A percentile compares a stretch with the other conserved stretches of the same genome.
phyloP scores from a whole-genome alignment of 2,329 filamentous ascomycete genomes.

The Ophiocordyceps camponoti-saundersi region DNA sequence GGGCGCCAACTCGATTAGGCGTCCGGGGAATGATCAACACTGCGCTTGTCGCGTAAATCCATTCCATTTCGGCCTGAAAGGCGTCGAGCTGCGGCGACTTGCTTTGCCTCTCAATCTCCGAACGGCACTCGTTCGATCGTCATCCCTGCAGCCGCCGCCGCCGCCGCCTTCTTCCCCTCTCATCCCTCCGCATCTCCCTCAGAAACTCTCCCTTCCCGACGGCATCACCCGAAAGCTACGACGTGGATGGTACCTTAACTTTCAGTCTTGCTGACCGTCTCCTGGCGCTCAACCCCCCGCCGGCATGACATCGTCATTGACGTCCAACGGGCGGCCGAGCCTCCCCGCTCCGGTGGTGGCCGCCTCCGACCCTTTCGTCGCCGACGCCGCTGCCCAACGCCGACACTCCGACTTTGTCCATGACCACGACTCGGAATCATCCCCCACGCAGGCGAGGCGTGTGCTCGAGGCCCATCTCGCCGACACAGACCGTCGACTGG shows the following conservation, averaged over 20 bases:
- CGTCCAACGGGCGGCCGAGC: constrained; percentile 21
- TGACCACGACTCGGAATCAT: constrained; percentile 57
- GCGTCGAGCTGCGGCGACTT: background rate
- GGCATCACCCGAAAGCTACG: background rate
- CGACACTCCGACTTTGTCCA: constrained; percentile 74
- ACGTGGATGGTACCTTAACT: background rate
- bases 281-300: constrained; percentile 2
- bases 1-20: constrained; percentile 1
- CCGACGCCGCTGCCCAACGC: constrained; percentile 33
- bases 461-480: constrained; percentile 81
- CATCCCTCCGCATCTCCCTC: background rate
- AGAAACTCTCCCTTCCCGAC: background rate
- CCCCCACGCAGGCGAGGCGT: constrained; percentile 72
- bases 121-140: background rate
- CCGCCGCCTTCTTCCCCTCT: background rate
- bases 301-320: constrained; percentile 25
- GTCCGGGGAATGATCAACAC: constrained; percentile 3
- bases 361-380: constrained; percentile 40
- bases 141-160: background rate
- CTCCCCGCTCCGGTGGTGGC: constrained; percentile 19
- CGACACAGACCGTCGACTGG: constrained; percentile 80
- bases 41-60: constrained; percentile 1
- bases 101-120: background rate
- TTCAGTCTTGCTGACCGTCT: background rate
- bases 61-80: constrained; percentile 2